Base-by-base conservation (phyloP, 139 green algal species). In the Yamagishiella unicocca region DNA sequence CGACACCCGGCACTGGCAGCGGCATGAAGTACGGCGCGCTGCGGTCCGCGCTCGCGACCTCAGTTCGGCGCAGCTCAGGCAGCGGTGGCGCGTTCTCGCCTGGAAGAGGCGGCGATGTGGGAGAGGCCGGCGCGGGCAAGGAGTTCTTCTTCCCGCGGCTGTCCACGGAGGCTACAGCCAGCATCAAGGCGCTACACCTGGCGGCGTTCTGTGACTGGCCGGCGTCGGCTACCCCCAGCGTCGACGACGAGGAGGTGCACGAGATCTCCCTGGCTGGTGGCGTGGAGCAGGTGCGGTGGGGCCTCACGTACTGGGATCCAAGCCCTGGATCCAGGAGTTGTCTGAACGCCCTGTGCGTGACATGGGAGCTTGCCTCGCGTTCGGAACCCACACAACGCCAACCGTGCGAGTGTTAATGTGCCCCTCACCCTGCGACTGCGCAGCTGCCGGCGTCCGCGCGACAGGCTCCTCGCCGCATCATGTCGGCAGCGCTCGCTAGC, bases 91-190 rank as follows among this genome's bases (percentile, higher is more conserved):
- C 31, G 31, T 74, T 43, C 33, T 74, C 64, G 31, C 33, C 66
- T 6, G 19, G 12, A 12, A 58, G n/a, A n/a, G n/a, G n/a, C n/a
- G n/a, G 66, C 9, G 17, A 43, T 33, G 17, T 45, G 9, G 66
- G 64, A n/a, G 64, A 9, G 6, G 33, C 35, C 7, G 66, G 66
- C 31, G 2, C 37, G 35, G 66, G 66, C 31, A 10, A 33, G 66
- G 66, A 74, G 31, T 74, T 74, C 66, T 42, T 74, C 66, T 74
- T 74, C 25, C 66, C 66, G n/a, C 66, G 66, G n/a, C 66, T 74
- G 35, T 35, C 33, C 33, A 74, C 12, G 2, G 66, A 74, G 1
- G 66, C 66, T 8, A 35, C 31, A 10, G 33, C 66, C 33, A 35
- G 66, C 66, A 35, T 46, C 33, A 25, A 29, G 66, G 66, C 66